Evolutionary conservation across 257 asterid species (phyloP), one percentile per base, ranked within the genome.

Genomic region (Vinca minor): DNA sequence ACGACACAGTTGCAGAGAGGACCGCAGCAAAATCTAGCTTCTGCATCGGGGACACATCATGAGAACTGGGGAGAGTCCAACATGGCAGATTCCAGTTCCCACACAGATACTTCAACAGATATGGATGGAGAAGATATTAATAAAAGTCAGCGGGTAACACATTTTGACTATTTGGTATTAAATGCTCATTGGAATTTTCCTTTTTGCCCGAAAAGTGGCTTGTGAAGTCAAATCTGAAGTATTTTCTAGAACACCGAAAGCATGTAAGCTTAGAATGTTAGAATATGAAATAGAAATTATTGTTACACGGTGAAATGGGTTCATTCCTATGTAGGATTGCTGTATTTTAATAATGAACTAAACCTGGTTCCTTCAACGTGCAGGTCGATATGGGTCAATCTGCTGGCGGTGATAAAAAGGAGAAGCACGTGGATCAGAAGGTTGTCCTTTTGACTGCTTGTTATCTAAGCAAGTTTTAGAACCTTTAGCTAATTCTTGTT

Each of bases 61-160:
- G 95, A 89, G 75, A 87, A 81, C 64, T 92, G 96, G 96, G 95
- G 84, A 18, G 96, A 89, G 71, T 83, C 96, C 23, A 89, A 87
- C 85, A 78, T 82, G 91, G 94, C 87, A 49, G 88, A 85, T 66
- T 82, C 93, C 65, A 78, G 91, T 76, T 85, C 95, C 32, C 95
- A 54, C 20, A 81, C 91, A 7, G 96, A 89, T 79, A 83, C 95
- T 67, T 89, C 96, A 5, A 84, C 86, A 61, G 98, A 91, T 71
- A 64, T 65, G 64, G 98, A 91, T 57, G 87, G 83, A 44, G 93
- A 87, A 35, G 95, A 92, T n/a, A n/a, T n/a, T n/a, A n/a, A n/a
- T 68, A 83, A 61, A 69, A 82, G 66, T 66, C 92, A 72, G 65
- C 79, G 67, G 84, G 98, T 92, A 62, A 59, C 57, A 48, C 69